Evolutionary conservation across 2,329 filamentous ascomycete genomes (phyloP), one percentile per base, ranked within the genome.

Genomic region (Fusarium sp.): DNA sequence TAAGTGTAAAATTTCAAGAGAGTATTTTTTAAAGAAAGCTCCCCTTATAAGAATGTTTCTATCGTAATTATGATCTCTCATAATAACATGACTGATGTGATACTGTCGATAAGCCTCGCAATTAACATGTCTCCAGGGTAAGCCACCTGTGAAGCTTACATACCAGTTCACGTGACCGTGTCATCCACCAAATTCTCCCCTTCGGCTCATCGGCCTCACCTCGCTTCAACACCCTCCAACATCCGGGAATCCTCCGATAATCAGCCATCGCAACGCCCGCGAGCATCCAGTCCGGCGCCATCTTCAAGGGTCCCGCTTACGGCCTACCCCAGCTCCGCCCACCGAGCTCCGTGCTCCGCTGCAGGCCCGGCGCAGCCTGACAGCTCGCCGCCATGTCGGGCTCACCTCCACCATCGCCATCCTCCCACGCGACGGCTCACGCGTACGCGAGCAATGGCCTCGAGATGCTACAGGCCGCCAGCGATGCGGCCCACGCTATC

Each of bases 401-500:
- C 46, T 74, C 74, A 48, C 74, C 74, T 63, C 74, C 73, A 38
- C 74, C 74, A 37, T 68, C 71, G 20, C 47, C 71, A 49, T 61
- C 73, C 37, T 66, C 72, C 46, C 73, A 75, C 63, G 72, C 78
- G 53, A 76, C 75, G 33, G 81, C 80, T 44, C 81, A 83, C 74
- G 80, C 77, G 59, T 84, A 83, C 67, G 81, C 81, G 50, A 83
- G 80, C 74, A 84, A 83, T 72, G 81, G 82, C 33, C 78, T 84
- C 46, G 80, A 83, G 69, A 82, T 83, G 55, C 78, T 84, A 33
- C 82, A 84, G 65, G 82, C 81, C 21, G 82, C 81, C 42, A 83
- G 80, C 63, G 81, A 83, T 63, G 82, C 81, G 21, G 81, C 81
- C 29, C 80, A 82, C 63, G 78, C 80, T 21, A 70, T 70, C 18